Conservation (phyloP, 495 filamentous ascomycete genomes). For the Neurospora sp. region DNA sequence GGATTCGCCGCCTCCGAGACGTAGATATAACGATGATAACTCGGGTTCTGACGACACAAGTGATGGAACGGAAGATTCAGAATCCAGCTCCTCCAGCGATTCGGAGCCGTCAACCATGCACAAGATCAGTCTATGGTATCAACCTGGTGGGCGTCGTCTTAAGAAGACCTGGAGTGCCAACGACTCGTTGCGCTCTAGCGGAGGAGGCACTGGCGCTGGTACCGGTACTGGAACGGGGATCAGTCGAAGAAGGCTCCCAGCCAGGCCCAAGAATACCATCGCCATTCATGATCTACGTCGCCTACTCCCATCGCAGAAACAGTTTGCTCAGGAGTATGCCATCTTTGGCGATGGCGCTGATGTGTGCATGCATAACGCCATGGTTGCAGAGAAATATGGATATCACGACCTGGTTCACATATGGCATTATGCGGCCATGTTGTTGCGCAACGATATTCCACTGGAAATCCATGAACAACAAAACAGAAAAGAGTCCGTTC, state of each 20-base stretch:
- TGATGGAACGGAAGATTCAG: constrained; percentile 51
- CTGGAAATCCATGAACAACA: constrained; percentile 46
- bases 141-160: constrained; percentile 30
- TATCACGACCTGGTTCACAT: constrained; percentile 66
- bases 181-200: constrained; percentile 39
- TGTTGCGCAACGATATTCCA: constrained; percentile 67
- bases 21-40: constrained; percentile 42
- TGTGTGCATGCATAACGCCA: constrained; percentile 75
- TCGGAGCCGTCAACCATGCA: constrained; percentile 58
- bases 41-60: constrained; percentile 39
- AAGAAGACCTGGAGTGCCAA: constrained; percentile 36
- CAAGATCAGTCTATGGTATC: constrained; percentile 37
- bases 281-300: constrained; percentile 59
- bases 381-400: constrained; percentile 64
- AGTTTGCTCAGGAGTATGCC: constrained; percentile 66
- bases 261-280: constrained; percentile 45
- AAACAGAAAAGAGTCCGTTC: constrained; percentile 41
- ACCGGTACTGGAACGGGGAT: constrained; percentile 43
- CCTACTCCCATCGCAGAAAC: constrained; percentile 64
- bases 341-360: constrained; percentile 73
- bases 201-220: constrained; percentile 40
- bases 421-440: constrained; percentile 70
- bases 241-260: constrained; percentile 27
- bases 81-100: constrained; percentile 56
- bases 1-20: constrained; percentile 37